phyloP scores from a whole-genome alignment of 2,329 filamentous ascomycete species.

The Colletotrichum coccodes region DNA sequence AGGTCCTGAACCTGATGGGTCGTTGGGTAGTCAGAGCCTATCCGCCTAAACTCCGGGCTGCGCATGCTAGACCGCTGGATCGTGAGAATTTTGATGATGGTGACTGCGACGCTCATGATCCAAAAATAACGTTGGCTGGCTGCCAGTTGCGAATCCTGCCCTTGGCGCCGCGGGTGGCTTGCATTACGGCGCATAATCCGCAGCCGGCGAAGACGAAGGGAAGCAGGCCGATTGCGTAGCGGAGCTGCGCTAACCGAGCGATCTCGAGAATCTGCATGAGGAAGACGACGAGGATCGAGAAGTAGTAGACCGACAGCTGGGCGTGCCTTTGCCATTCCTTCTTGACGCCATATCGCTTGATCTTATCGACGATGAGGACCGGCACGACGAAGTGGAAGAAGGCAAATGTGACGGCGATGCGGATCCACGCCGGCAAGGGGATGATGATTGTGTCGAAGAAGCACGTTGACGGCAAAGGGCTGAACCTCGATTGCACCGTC shows the following conservation, averaged over 20 bases:
- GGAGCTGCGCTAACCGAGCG: slow-evolving; percentile 31
- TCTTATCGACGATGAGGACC: slow-evolving; percentile 23
- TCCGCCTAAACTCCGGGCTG: slow-evolving; percentile 23
- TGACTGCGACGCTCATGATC: slow-evolving; percentile 35
- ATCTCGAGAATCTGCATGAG: slow-evolving; percentile 40
- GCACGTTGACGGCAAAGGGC: slow-evolving; percentile 39
- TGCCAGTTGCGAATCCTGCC: slow-evolving; percentile 34
- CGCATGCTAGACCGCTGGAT: slow-evolving; percentile 27
- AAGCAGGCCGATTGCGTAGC: slow-evolving; percentile 36
- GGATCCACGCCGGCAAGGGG: slow-evolving; percentile 38
- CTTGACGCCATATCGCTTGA: slow-evolving; percentile 18
- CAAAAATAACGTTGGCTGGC: slow-evolving; percentile 37
- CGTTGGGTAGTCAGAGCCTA: slow-evolving; percentile 34
- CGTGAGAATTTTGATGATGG: slow-evolving; percentile 36
- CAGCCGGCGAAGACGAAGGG: slow-evolving; percentile 37
- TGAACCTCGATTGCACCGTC: slow-evolving; percentile 22
- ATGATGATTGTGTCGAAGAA: slow-evolving; percentile 39
- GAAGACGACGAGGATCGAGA: slow-evolving; percentile 35
- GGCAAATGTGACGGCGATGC: slow-evolving; percentile 34
- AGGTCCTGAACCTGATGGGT: slow-evolving; percentile 39
- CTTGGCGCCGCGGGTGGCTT: slow-evolving; percentile 33
- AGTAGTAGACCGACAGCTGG: slow-evolving; percentile 37
- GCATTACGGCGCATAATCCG: slow-evolving; percentile 30
- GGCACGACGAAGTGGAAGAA: slow-evolving; percentile 33
- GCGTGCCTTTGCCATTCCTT: slow-evolving; percentile 34